Evolutionary conservation across 176 grass and related monocot species (phyloP), one percentile per base, ranked within the genome.

Genomic region (Zoysia pacifica): DNA sequence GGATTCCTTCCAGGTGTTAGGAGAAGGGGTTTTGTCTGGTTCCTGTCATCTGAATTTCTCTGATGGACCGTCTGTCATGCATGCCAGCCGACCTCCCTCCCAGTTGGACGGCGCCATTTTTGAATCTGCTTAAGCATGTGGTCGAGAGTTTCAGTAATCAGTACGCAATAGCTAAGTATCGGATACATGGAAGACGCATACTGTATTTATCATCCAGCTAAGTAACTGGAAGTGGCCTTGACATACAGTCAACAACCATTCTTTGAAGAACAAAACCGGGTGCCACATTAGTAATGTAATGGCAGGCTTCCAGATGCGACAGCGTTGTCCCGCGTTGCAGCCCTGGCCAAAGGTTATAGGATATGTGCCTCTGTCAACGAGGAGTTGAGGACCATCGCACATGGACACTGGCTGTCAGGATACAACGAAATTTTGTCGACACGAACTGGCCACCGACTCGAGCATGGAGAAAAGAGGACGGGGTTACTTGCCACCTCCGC

Each of bases 1-100:
- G 78, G 78, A 82, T 82, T 87, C 79, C 72, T 82, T 87, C 79
- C 72, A 70, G 48, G 55, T 78, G 41, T 77, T 82, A 86, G 78
- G 38, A 64, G 67, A 54, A 65, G 65, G 54, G 19, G 6, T 71
- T 11, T 41, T 77, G 85, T 77, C 79, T 70, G 55, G 65, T 87
- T 87, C 85, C 73, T 65, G 56, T 79, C 20, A 11, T 56, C 65
- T 87, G 65, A 82, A 76, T 70, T 72, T 82, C 12, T 79, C 44
- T 69, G 54, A 46, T 81, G 13, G 35, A 53, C 62, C 52, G 47
- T 51, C 28, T 28, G 28, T 28, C 28, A 28, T 28, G 28, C 66
- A 82, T 54, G 48, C 64, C 45, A 43, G 14, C 67, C 36, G 50
- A 35, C 55, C 44, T 76, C 62, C 28, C 28, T 28, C 28, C 28